Percentiles rank a stretch among this genome's conserved stretches.
Evolutionary conservation across 2,329 filamentous ascomycete species (phyloP).

Genomic region (Arthrobotrys sinensis): DNA sequence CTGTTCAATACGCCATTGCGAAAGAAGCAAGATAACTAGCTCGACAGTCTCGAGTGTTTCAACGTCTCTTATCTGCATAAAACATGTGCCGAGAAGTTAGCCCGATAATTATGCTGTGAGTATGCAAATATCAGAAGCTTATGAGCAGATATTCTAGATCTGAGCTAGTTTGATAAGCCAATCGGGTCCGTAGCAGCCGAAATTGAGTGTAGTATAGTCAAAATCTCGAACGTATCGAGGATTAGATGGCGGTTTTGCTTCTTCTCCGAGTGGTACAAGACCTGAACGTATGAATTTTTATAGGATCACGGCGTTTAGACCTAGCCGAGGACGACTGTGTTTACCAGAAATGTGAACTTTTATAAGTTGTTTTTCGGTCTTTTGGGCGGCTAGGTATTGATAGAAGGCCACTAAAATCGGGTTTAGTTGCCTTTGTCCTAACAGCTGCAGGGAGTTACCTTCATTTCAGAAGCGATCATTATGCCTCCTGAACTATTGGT

Average conservation of each 20-base stretch:
- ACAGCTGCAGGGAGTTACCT: background rate
- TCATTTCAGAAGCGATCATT: conserved; percentile 1
- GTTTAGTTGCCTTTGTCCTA: background rate
- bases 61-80: conserved; percentile 7
- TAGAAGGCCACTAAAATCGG: background rate
- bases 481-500: background rate
- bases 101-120: background rate
- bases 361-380: background rate
- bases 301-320: conserved; percentile 10
- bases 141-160: conserved; percentile 20
- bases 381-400: background rate
- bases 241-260: background rate
- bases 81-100: background rate
- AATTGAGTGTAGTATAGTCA: background rate
- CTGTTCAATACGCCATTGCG: background rate
- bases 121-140: conserved; percentile 25
- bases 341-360: conserved; percentile 5
- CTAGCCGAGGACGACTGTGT: conserved; percentile 1
- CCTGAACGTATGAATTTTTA: too few species aligned
- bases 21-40: conserved; percentile 1
- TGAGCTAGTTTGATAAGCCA: background rate
- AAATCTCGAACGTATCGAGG: background rate
- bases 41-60: background rate
- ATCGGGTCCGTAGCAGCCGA: conserved; percentile 1
- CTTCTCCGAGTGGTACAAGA: background rate